Base-by-base conservation (phyloP, 1,284 basidiomycete species). In the Ustanciosporium gigantosporum region DNA sequence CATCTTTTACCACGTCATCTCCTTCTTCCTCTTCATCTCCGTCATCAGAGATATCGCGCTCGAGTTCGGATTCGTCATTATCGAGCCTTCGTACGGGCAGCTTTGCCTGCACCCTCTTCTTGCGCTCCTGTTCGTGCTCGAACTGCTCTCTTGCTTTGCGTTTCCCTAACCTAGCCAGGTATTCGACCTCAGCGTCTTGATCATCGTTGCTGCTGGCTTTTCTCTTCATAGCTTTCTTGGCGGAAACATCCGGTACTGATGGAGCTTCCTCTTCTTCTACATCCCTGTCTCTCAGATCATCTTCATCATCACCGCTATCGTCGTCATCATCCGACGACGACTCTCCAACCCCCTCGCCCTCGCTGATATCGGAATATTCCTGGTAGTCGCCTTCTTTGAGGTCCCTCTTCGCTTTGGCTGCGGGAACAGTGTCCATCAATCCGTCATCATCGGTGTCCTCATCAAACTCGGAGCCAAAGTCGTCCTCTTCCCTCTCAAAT, bases 371-470 rank as follows among this genome's bases (percentile, higher is more conserved):
- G 41, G 58, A 51, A 22, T 70, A 59, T 25, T 61, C 58, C 17
- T 51, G 41, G 19, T 45, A 59, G 29, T 69, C 55, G 25, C 46
- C 46, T 39, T 65, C 52, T 41, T 56, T 45, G 37, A 22, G 24
- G 20, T 38, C 52, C 55, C 20, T 52, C 41, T 29, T 35, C 27
- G 32, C 8, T 16, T n/a, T 9, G 27, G 27, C 9, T n/a, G 27
- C 9, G 9, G 27, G 27, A 9, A 29, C 27, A 25, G 13, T 17
- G 22, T 49, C 37, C 79, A 31, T 92, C 82, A 89, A 71, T 93
- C 91, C 27, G 88, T 84, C 60, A 86, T 85, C 25, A 14, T 41
- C 32, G 86, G 87, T 37, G 5, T 51, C 31, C 11, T 62, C 46
- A 31, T 36, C 36, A 36, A 36, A 16, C 9, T 53, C 47, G n/a